Conservation (phyloP, 306 rosid species). For the Quercus rubra region DNA sequence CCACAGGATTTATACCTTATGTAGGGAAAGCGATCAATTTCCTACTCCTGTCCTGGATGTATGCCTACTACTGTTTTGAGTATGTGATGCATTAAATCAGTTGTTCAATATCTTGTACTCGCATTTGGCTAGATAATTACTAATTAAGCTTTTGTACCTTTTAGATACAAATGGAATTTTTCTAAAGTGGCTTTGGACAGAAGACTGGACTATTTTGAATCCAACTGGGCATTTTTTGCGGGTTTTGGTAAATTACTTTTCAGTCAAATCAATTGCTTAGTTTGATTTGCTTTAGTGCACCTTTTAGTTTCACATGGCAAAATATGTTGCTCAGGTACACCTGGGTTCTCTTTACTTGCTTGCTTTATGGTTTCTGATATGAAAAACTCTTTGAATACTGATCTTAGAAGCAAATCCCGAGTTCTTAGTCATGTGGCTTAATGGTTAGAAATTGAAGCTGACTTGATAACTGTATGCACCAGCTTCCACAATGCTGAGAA, state of each 20-base stretch:
- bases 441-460: neutral
- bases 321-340: slow-evolving; percentile 11
- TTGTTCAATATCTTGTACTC: slow-evolving; percentile 19
- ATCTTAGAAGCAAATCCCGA: neutral
- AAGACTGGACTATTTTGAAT: slow-evolving; percentile 79
- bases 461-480: neutral
- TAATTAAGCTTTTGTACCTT: slow-evolving; percentile 14
- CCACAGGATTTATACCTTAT: slow-evolving; percentile 77
- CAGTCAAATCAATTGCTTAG: slow-evolving; percentile 4
- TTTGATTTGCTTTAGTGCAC: slow-evolving; percentile 2
- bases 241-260: slow-evolving; percentile 69
- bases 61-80: slow-evolving; percentile 98
- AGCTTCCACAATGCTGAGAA: neutral
- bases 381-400: neutral
- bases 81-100: slow-evolving; percentile 41
- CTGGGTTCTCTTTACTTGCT: slow-evolving; percentile 1
- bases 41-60: slow-evolving; percentile 90
- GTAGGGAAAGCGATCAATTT: slow-evolving; percentile 76
- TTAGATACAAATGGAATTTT: slow-evolving; percentile 93
- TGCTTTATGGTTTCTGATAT: slow-evolving; percentile 7
- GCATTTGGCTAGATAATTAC: slow-evolving; percentile 11
- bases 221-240: slow-evolving; percentile 90
- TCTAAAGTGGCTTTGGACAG: slow-evolving; percentile 71
- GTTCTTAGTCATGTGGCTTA: neutral
- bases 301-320: slow-evolving; percentile 6